Conservation (phyloP, 768 basidiomycete species). For the Pisolithus albus region DNA sequence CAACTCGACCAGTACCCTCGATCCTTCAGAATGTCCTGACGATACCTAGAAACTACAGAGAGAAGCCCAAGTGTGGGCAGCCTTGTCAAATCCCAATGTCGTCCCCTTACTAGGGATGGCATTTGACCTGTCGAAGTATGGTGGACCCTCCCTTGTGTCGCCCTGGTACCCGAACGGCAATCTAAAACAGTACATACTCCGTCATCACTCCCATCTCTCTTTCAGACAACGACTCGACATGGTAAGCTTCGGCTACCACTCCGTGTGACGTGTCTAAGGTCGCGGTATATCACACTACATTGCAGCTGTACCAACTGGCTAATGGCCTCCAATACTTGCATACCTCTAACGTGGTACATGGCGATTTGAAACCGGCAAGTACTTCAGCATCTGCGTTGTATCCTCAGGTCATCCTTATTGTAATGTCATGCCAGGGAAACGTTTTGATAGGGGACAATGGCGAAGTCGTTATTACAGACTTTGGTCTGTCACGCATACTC, state of each 20-base stretch:
- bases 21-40: background rate
- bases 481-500: constrained; percentile 34
- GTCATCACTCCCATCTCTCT: constrained; percentile 2
- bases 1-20: background rate
- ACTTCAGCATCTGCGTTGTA: background rate
- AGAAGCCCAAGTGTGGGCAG: constrained; percentile 23
- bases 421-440: constrained; percentile 24
- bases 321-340: constrained; percentile 22
- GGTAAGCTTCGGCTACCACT: constrained; percentile 7
- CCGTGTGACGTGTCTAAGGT: background rate
- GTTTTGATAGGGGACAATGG: constrained; percentile 28
- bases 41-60: constrained; percentile 20
- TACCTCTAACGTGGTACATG: constrained; percentile 23
- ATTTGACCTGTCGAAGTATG: constrained; percentile 11
- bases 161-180: constrained; percentile 20
- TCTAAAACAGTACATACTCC: constrained; percentile 12
- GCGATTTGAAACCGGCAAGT: constrained; percentile 33
- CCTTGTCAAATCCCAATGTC: constrained; percentile 17
- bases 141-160: constrained; percentile 20
- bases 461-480: constrained; percentile 31
- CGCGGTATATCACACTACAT: background rate
- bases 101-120: constrained; percentile 20
- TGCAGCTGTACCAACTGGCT: constrained; percentile 17
- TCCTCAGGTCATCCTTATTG: background rate
- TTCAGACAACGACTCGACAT: constrained; percentile 14